phyloP scores from a whole-genome alignment of 306 rosid species.

The Myrica gale region DNA sequence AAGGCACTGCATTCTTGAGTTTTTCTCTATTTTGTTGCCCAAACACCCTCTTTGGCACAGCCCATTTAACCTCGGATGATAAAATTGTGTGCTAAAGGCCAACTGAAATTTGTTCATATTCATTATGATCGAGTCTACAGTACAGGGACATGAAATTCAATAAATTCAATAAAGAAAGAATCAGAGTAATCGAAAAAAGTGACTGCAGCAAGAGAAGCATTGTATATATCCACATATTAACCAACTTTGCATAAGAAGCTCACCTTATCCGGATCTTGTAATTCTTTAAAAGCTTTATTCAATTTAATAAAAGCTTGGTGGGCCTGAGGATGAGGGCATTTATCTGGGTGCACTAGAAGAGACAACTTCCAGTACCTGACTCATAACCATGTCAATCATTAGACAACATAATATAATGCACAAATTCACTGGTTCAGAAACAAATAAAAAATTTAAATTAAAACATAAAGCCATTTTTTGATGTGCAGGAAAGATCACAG shows the following conservation, averaged over 20 bases:
- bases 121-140: not conserved
- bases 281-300: constrained; percentile 87
- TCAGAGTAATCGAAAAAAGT: constrained; percentile 1
- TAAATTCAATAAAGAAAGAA: constrained; percentile 1
- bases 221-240: constrained; percentile 23
- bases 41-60: not conserved
- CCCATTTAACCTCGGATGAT: not conserved
- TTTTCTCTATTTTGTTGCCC: not conserved
- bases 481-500: not conserved
- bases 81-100: not conserved
- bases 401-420: not conserved
- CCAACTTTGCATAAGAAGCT: constrained; percentile 25
- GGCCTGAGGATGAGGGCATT: constrained; percentile 96
- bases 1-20: not conserved
- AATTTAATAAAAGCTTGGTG: constrained; percentile 84
- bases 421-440: not conserved
- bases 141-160: not conserved
- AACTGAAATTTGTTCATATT: not conserved
- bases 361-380: constrained; percentile 92
- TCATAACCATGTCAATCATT: not conserved
- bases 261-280: constrained; percentile 84
- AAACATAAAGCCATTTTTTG: not conserved
- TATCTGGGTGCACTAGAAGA: constrained; percentile 98
- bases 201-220: constrained; percentile 11
- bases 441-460: not conserved